phyloP scores from a whole-genome alignment of 257 asterid species.

The Nyctanthes arbortristis region DNA sequence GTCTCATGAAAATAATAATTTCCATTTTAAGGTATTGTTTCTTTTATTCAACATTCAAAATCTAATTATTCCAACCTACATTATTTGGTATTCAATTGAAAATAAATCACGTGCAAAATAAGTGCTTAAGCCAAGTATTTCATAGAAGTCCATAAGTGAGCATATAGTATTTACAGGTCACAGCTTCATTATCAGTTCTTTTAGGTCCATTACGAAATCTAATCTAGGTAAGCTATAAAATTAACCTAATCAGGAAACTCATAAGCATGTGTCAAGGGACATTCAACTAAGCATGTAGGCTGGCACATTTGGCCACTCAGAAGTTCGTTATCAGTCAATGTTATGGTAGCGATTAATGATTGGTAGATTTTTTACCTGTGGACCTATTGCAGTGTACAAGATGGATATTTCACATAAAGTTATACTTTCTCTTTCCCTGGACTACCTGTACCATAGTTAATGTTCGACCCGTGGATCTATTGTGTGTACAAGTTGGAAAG shows the following conservation, averaged over 20 bases:
- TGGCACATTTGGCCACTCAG: no score
- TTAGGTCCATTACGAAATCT: no score
- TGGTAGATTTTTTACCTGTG: not conserved
- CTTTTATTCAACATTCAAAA: no score
- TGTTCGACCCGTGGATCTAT: no score
- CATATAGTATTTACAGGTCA: not conserved
- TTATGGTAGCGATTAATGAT: not conserved
- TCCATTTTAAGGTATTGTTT: no score
- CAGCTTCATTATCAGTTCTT: not conserved
- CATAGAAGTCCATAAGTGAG: not conserved
- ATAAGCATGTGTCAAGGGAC: not conserved
- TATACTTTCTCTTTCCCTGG: no score
- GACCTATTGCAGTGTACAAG: not conserved
- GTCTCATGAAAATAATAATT: no score
- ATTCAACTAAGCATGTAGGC: not conserved
- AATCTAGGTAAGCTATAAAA: not conserved
- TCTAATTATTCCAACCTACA: no score
- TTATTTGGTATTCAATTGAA: no score
- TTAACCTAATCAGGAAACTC: not conserved
- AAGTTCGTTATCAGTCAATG: not conserved
- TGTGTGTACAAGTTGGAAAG: not conserved
- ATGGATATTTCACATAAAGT: not conserved
- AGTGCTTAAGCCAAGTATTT: no score
- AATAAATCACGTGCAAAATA: no score
- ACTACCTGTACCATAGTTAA: not conserved